Percentiles rank a stretch among this genome's conserved stretches.
Conservation (phyloP, 2,329 filamentous ascomycete genomes). For the Fusarium sp. region DNA sequence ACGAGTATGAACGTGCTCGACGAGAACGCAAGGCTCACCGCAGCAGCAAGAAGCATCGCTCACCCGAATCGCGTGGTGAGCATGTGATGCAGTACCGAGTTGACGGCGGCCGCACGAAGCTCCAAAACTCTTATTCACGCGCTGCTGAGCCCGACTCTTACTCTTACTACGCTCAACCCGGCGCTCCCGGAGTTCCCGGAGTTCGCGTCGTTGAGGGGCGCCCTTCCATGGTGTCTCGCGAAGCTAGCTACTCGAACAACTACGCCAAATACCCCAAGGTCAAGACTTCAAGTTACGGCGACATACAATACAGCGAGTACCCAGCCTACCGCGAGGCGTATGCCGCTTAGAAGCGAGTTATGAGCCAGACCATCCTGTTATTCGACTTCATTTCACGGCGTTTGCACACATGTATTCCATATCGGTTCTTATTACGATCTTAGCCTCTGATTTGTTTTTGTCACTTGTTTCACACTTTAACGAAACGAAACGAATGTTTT, state of each 20-base stretch:
- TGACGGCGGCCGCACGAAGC: slow-evolving; percentile 44
- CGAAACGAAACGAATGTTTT: slow-evolving; percentile 49
- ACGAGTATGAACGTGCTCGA: slow-evolving; percentile 48
- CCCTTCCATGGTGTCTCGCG: slow-evolving; percentile 48
- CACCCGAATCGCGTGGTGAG: slow-evolving; percentile 47
- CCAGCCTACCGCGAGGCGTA: slow-evolving; percentile 44
- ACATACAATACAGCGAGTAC: slow-evolving; percentile 50
- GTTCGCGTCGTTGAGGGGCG: slow-evolving; percentile 44
- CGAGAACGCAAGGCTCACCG: slow-evolving; percentile 50
- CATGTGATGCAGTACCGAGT: slow-evolving; percentile 48
- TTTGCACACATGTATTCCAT: slow-evolving; percentile 45
- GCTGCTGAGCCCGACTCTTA: slow-evolving; percentile 40
- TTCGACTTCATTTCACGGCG: slow-evolving; percentile 43
- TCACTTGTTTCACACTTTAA: slow-evolving; percentile 45
- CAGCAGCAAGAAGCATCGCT: slow-evolving; percentile 51
- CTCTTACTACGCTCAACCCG: slow-evolving; percentile 41
- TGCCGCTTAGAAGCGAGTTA: slow-evolving; percentile 16
- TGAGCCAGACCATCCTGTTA: slow-evolving; percentile 4
- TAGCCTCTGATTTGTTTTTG: slow-evolving; percentile 35
- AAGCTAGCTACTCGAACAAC: slow-evolving; percentile 46
- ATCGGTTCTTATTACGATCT: slow-evolving; percentile 31
- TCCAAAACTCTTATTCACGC: slow-evolving; percentile 46
- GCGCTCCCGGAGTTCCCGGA: background rate
- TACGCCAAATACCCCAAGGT: slow-evolving; percentile 48
- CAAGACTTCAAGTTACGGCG: slow-evolving; percentile 50